Evolutionary conservation across 2,329 filamentous ascomycete genomes (phyloP).

Genomic region (Macrophomina phaseolina): DNA sequence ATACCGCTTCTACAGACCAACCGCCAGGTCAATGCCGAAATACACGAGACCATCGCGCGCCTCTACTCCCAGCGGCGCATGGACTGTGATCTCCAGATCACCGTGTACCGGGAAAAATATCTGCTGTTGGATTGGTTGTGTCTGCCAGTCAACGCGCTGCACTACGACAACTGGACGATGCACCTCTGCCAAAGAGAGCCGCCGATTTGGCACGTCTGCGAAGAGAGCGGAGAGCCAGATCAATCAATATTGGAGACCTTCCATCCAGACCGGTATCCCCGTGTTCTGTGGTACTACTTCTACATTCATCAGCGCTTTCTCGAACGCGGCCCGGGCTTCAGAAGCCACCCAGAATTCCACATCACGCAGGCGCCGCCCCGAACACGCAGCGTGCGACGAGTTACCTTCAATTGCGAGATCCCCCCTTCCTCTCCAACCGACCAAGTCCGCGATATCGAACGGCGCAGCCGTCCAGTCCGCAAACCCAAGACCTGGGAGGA

Average conservation of each 20-base stretch:
- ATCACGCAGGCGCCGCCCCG: conserved; percentile 17
- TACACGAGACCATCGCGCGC: conserved; percentile 14
- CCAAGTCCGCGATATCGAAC: not conserved
- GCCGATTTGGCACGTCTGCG: conserved; percentile 7
- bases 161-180: conserved; percentile 5
- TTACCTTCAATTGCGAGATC: not conserved
- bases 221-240: not conserved
- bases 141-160: conserved; percentile 22
- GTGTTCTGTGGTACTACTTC: conserved; percentile 16
- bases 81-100: not conserved
- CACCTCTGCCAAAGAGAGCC: not conserved
- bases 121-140: conserved; percentile 20
- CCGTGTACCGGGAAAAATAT: conserved; percentile 15
- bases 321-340: conserved; percentile 22
- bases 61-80: conserved; percentile 13
- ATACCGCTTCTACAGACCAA: conserved; percentile 8
- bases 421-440: not conserved
- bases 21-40: conserved; percentile 18
- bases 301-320: conserved; percentile 20
- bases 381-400: conserved; percentile 7
- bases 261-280: conserved; percentile 17
- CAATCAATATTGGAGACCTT: conserved; percentile 22
- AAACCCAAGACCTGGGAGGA: not conserved
- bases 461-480: not conserved
- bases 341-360: conserved; percentile 1